Evolutionary conservation across 257 asterid species (phyloP), one percentile per base, ranked within the genome.

Genomic region (Nicotiana benthamiana): DNA sequence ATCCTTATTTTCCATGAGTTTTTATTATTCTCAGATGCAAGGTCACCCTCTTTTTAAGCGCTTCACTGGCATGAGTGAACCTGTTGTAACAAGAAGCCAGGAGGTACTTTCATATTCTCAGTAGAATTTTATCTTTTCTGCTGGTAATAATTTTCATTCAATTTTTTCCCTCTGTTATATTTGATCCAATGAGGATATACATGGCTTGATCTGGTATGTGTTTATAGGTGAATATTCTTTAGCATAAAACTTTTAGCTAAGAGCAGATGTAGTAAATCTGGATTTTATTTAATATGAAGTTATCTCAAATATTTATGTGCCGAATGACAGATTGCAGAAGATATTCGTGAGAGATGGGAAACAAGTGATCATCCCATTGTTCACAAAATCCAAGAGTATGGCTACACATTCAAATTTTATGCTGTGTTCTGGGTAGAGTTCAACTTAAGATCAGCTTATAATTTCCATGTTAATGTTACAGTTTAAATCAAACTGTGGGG

Each of bases 291-390:
- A 28, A 26, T 26, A 74, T 72, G 78, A 48, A 72, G 60, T 74
- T 74, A 48, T 11, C 34, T 24, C 80, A 65, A 68, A 81, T 80
- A 60, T 80, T 54, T 79, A 5, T 48, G 36, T 75, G 65, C 46
- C 68, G 40, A 81, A 83, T 85, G 56, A 76, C 89, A 96, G 99
- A 87, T 96, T 81, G 98, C 95, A 4, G 99, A 92, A 86, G 98
- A 96, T 81, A 84, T 94, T 89, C 88, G 93, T 76, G 99, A 92
- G 92, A 91, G 92, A 84, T 96, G 98, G 97, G 98, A 96, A 80
- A 94, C 98, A 18, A 94, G 97, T 83, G 99, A 96, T 86, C 92
- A 91, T 88, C 98, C 97, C 75, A 89, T 91, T 66, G 98, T 96
- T 84, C 92, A 91, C 91, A 96, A 96, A 89, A 90, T 96, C 78